Evolutionary conservation across 2,329 filamentous ascomycete genomes (phyloP).

Genomic region (Trichoderma oligosporum): DNA sequence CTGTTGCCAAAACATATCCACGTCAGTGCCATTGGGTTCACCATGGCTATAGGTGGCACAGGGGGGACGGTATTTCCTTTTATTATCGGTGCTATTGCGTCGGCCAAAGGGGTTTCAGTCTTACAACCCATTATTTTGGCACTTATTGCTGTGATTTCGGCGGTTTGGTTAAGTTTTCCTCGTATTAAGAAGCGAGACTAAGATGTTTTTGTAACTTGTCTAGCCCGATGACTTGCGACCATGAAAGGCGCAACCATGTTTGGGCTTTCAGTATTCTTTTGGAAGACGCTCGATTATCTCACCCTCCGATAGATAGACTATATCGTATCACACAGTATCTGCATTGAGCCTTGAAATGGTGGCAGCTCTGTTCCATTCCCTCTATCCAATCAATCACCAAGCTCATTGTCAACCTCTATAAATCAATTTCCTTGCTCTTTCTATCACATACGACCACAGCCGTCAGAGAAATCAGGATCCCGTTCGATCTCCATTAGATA

Average conservation of each 20-base stretch:
- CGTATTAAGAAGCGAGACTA: constrained; percentile 33
- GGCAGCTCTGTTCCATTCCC: too few species aligned
- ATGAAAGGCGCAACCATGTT: not conserved
- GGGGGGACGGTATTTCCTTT: constrained; percentile 62
- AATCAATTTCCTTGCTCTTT: not conserved
- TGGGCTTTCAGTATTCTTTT: not conserved
- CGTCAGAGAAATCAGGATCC: constrained; percentile 22
- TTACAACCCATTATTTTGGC: constrained; percentile 50
- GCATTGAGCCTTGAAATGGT: too few species aligned
- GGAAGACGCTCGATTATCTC: too few species aligned
- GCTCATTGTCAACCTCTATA: too few species aligned
- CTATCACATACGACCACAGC: constrained; percentile 25
- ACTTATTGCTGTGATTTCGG: constrained; percentile 36
- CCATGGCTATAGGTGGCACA: constrained; percentile 65
- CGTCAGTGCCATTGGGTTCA: constrained; percentile 69
- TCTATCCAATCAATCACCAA: not conserved
- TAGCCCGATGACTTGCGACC: not conserved
- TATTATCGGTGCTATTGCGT: constrained; percentile 60
- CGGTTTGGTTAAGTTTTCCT: constrained; percentile 38
- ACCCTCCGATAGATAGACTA: too few species aligned
- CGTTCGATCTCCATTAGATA: constrained; percentile 23
- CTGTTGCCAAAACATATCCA: constrained; percentile 67
- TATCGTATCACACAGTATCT: too few species aligned
- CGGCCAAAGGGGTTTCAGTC: constrained; percentile 44
- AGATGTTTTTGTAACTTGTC: not conserved